These are phyloP conservation scores for Fusarium goolgardi DNA, from an alignment of 2,329 filamentous ascomycete species.

Conservation along the genomic window DNA sequence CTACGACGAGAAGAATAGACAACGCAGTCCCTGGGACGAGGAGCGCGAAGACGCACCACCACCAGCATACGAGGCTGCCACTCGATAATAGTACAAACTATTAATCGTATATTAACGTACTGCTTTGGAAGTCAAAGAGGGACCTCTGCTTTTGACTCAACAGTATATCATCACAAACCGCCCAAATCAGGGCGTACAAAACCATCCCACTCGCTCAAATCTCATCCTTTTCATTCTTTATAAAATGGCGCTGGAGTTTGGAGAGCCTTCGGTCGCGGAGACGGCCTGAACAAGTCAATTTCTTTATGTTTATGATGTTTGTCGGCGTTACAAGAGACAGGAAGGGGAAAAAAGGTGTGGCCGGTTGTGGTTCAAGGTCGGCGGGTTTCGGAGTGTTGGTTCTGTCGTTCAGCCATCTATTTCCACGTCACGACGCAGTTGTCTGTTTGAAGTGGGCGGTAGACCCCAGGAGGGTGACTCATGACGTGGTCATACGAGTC, in stretches of 20 bases:
- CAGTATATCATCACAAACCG: not conserved
- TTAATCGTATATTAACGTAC: constrained; percentile 5
- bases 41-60: constrained; percentile 69
- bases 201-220: constrained; percentile 36
- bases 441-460: constrained; percentile 29
- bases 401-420: constrained; percentile 25
- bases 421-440: constrained; percentile 31
- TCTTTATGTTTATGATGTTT: constrained; percentile 35
- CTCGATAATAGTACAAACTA: constrained; percentile 50
- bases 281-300: constrained; percentile 25
- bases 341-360: constrained; percentile 39
- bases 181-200: constrained; percentile 4
- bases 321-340: constrained; percentile 40
- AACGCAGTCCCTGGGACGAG: constrained; percentile 57
- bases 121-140: not conserved
- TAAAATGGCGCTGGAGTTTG: constrained; percentile 42
- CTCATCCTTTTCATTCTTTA: constrained; percentile 29
- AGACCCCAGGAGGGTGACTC: constrained; percentile 38
- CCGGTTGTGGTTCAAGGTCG: constrained; percentile 33
- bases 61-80: constrained; percentile 69
- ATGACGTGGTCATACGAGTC: constrained; percentile 21
- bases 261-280: constrained; percentile 28
- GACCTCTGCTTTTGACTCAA: not conserved
- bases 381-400: constrained; percentile 26
- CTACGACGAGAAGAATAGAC: constrained; percentile 81